Evolutionary conservation across 352 stramenopile species (phyloP).

Genomic region (Pythium rhizo-oryzae): DNA sequence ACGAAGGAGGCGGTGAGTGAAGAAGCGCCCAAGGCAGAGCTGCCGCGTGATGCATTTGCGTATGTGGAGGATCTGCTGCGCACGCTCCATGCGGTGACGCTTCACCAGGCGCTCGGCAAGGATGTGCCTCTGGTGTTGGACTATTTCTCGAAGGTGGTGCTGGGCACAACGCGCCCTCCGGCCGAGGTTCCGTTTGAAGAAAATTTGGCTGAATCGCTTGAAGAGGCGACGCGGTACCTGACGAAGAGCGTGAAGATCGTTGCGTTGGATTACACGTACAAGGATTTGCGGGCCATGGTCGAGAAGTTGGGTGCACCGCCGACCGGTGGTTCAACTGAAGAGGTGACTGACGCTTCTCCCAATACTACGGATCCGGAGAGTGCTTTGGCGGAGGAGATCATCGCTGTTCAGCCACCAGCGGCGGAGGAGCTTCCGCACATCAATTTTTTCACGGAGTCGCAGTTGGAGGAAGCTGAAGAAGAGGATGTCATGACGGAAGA

Average conservation of each 20-base stretch:
- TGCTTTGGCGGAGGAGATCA: no score
- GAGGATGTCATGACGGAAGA: conserved; percentile 8
- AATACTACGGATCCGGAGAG: no score
- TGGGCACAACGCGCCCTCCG: conserved; percentile 78
- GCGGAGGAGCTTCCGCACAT: conserved; percentile 67
- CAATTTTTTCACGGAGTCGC: conserved; percentile 87
- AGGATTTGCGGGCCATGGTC: conserved; percentile 57
- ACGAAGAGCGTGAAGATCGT: conserved; percentile 68
- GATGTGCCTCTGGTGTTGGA: conserved; percentile 83
- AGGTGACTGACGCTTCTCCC: not conserved
- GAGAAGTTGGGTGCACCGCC: conserved; percentile 37
- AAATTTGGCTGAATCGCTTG: conserved; percentile 78
- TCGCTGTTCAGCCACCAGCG: conserved; percentile 24
- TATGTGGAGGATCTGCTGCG: conserved; percentile 75
- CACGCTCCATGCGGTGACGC: conserved; percentile 76
- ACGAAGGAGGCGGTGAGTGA: not conserved
- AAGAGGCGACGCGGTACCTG: conserved; percentile 78
- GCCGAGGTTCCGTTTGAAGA: conserved; percentile 79
- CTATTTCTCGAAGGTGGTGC: conserved; percentile 83
- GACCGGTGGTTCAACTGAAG: conserved; percentile 3
- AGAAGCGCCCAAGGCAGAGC: conserved; percentile 10
- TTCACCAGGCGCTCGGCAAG: conserved; percentile 69
- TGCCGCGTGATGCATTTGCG: conserved; percentile 36
- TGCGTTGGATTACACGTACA: conserved; percentile 76
- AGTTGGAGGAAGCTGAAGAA: conserved; percentile 40